Conservation (phyloP, 2,329 filamentous ascomycete genomes). For the Hortaea werneckii region DNA sequence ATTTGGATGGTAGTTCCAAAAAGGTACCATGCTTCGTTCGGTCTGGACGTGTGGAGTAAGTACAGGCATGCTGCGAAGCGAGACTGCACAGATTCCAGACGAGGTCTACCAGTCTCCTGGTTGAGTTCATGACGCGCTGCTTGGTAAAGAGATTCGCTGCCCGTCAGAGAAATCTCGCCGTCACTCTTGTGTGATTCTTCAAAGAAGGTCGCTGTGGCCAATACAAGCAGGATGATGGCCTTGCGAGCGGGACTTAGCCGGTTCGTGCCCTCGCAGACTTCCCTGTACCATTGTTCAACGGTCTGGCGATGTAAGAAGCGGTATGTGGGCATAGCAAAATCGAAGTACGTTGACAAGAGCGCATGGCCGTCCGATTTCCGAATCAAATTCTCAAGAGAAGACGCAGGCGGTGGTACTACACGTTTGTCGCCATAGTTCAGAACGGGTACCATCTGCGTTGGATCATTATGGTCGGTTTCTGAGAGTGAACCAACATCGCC, state of each 20-base stretch:
- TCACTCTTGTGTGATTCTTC: slow-evolving; percentile 7
- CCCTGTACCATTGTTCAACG: slow-evolving; percentile 33
- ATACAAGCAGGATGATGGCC: slow-evolving; percentile 42
- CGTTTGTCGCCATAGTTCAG: slow-evolving; percentile 43
- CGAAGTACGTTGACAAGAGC: slow-evolving; percentile 33
- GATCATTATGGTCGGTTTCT: slow-evolving; percentile 11
- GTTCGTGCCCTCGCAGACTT: slow-evolving; percentile 31
- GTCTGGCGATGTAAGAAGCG: slow-evolving; percentile 37
- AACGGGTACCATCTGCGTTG: slow-evolving; percentile 34
- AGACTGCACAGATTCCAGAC: slow-evolving; percentile 30
- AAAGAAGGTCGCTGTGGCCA: slow-evolving; percentile 37
- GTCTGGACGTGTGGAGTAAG: slow-evolving; percentile 27
- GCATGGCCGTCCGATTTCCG: slow-evolving; percentile 24
- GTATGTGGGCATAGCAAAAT: slow-evolving; percentile 34
- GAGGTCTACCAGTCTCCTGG: slow-evolving; percentile 16
- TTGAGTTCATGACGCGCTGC: slow-evolving; percentile 14
- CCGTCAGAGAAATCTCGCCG: slow-evolving; percentile 6
- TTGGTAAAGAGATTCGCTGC: slow-evolving; percentile 21
- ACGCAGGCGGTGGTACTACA: slow-evolving; percentile 28
- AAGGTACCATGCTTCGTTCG: slow-evolving; percentile 29
- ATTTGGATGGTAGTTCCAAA: slow-evolving; percentile 30
- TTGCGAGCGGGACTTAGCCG: slow-evolving; percentile 33
- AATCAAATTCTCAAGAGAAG: neutral
- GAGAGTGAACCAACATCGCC: slow-evolving; percentile 2
- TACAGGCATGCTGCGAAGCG: slow-evolving; percentile 31